Base-by-base conservation (phyloP, 2,329 filamentous ascomycete species). In the Fusarium sublunatum region DNA sequence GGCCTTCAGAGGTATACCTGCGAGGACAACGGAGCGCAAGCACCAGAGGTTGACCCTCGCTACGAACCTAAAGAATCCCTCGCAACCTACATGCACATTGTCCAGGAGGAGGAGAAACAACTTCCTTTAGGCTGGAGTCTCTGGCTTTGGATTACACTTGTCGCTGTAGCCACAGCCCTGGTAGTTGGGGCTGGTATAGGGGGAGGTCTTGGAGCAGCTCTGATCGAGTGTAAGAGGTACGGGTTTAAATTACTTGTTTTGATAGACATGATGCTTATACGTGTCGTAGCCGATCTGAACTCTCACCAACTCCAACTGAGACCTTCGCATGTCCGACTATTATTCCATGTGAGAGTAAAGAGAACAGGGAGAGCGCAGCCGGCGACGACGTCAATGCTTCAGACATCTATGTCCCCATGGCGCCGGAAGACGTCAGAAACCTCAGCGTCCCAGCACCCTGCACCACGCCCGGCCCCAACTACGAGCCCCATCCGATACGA, bases 171-270 rank as follows among this genome's bases (percentile, higher is more conserved):
- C 3, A 63, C 60, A 0, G 47, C 60, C 2, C 2, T 59, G 11
- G 8, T 63, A 1, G 35, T 64, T 0, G 60, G 60, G 13, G 60
- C 39, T 7, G 44, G 42, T 6, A 13, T 63, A 0, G 60, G 59
- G 3, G 60, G 60, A n/a, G 60, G 60, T 15, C 7, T 63, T 7
- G 60, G 60, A 24, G 60, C 60, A 40, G 53, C 60, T 32, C 19
- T 63, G 13, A 39, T 36, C 6, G 12, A 32, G 9, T 59, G 53
- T 12, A 53, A 59, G 13, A 53, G 22, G 60, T 63, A 40, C 2
- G 19, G 12, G 24, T 9, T 7, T 7, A 3, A n/a, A 4, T 13
- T n/a, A 26, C 13, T 3, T 25, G 3, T 38, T 38, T 13, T 13
- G 13, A 6, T 9, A 13, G 3, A 1, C 7, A 5, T 2, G 26